A percentile compares a stretch with the other conserved stretches of the same genome.
These are phyloP conservation scores for Coprinellus aureogranulatus DNA, from an alignment of 768 basidiomycete species.

Conservation along the genomic window DNA sequence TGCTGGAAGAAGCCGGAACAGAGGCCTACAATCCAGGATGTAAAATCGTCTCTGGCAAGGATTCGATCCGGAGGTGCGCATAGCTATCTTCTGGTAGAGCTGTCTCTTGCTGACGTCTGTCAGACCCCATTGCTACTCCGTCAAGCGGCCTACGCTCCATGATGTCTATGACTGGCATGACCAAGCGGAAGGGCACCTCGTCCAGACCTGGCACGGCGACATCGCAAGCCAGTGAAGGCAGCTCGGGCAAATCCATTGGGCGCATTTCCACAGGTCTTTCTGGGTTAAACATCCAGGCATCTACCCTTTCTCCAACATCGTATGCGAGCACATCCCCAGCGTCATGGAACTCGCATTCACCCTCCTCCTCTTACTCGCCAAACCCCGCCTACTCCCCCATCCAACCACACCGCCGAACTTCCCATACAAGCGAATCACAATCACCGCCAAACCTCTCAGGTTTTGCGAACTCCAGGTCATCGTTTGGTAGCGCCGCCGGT, in stretches of 20 bases:
- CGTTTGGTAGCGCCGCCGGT: too few species aligned
- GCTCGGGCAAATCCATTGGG: neutral
- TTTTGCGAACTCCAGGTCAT: too few species aligned
- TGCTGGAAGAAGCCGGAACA: conserved; percentile 43
- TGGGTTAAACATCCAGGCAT: too few species aligned
- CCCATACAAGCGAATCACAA: too few species aligned
- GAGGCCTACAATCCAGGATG: conserved; percentile 37
- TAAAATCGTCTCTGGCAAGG: conserved; percentile 25
- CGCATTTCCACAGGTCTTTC: too few species aligned
- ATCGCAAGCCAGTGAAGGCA: neutral
- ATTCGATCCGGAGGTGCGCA: conserved; percentile 14
- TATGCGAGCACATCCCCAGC: neutral
- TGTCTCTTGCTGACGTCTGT: neutral
- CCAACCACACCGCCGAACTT: neutral
- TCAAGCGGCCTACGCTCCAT: neutral
- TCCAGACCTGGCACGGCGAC: neutral
- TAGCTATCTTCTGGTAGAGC: neutral
- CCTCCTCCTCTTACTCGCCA: neutral
- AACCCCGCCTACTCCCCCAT: neutral
- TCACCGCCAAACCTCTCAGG: too few species aligned
- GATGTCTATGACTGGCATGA: neutral
- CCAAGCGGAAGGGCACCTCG: neutral
- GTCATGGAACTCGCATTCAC: neutral
- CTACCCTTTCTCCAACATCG: neutral
- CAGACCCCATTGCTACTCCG: neutral